Evolutionary conservation across 2,329 filamentous ascomycete genomes (phyloP), one percentile per base, ranked within the genome.

Genomic region (Lecanosticta acicola): DNA sequence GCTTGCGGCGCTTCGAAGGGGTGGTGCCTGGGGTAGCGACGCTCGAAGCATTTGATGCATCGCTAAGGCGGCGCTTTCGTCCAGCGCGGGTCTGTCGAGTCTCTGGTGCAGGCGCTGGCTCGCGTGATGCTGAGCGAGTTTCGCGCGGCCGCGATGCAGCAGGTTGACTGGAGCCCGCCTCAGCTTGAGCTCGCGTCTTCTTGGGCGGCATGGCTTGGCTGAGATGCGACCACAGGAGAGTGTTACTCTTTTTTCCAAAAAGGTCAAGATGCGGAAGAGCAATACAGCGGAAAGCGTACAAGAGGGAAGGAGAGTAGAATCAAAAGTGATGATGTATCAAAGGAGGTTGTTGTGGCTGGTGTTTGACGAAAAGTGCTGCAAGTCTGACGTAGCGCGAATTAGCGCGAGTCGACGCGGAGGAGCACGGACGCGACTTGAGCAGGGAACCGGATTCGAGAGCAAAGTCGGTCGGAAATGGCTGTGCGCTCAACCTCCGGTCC

Each of bases 181-280:
- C 7, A 11, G 34, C 24, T 29, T 29, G 24, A 11, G 34, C 3
- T 21, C 14, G 41, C 29, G 18, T 42, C 39, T 42, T 42, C 39
- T 42, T 41, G 10, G 44, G 44, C 16, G 44, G 38, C 44, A 46
- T 46, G 32, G 14, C 37, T 39, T 19, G 8, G 21, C 11, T n/a
- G 37, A 5, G 24, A 11, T 29, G 7, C 11, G 24, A 5, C 11
- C 24, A 11, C 5, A 7, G 11, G 5, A 11, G 5, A 29, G 5
- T 29, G 7, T 29, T 29, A 7, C 24, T 29, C 24, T 7, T 7
- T 5, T 29, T 29, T 11, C 7, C 24, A 7, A 5, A 11, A 29
- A 29, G 5, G 24, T n/a, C 24, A 29, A 29, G 24, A 29, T 29
- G 11, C 24, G 11, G 24, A 5, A 29, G 24, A 29, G 24, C 24